Evolutionary conservation across 306 rosid species (phyloP).

Genomic region (Quercus ilex): DNA sequence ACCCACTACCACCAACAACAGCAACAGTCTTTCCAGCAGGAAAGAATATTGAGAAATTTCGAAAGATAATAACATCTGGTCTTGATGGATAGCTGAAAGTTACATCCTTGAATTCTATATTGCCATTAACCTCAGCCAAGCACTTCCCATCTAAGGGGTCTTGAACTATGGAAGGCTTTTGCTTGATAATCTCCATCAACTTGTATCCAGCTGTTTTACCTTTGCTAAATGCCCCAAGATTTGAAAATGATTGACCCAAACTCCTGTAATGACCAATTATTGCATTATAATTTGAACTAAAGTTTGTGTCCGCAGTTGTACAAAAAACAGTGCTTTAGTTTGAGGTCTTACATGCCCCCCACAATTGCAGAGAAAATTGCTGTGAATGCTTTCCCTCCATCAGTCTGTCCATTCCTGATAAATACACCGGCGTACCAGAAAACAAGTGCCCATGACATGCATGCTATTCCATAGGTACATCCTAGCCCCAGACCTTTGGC

Average conservation of each 20-base stretch:
- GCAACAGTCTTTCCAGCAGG: constrained; percentile 96
- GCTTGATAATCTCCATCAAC: constrained; percentile 91
- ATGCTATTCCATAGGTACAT: constrained; percentile 98
- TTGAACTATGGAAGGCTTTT: constrained; percentile 76
- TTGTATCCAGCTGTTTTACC: constrained; percentile 95
- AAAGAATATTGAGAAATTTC: constrained; percentile 80
- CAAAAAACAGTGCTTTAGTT: neutral
- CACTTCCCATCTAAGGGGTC: constrained; percentile 70
- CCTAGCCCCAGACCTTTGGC: constrained; percentile 97
- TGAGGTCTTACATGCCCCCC: constrained; percentile 86
- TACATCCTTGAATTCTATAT: constrained; percentile 85
- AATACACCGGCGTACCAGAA: constrained; percentile 99
- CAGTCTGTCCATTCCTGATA: constrained; percentile 88
- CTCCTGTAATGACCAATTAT: constrained; percentile 58
- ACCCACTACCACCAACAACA: constrained; percentile 97
- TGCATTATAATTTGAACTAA: constrained; percentile 4
- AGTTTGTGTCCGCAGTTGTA: neutral
- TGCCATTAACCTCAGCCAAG: constrained; percentile 68
- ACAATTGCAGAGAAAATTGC: constrained; percentile 98
- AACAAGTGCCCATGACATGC: constrained; percentile 99
- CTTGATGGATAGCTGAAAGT: constrained; percentile 93
- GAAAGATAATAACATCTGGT: constrained; percentile 81
- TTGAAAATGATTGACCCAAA: constrained; percentile 97
- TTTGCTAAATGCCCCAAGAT: constrained; percentile 96
- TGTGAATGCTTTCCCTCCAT: constrained; percentile 97